phyloP scores from a whole-genome alignment of 2,329 filamentous ascomycete genomes.

The Dendrostoma leiphaemia region DNA sequence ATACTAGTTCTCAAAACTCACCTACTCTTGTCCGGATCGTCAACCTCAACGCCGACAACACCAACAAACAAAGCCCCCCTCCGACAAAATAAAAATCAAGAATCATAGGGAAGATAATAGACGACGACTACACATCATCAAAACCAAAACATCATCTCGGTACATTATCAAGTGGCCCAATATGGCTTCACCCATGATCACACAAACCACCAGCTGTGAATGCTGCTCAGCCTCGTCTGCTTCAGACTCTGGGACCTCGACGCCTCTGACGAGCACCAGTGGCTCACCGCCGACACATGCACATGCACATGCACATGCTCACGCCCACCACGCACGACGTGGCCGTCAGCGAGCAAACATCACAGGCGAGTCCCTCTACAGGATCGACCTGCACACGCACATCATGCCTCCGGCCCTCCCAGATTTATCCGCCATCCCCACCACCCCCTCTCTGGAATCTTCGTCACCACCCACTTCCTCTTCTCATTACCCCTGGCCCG shows the following conservation, averaged over 20 bases:
- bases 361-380: slow-evolving; percentile 26
- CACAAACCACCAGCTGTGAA: slow-evolving; percentile 7
- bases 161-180: neutral
- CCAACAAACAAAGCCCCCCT: neutral
- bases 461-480: no score
- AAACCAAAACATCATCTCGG: neutral
- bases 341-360: no score
- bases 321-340: neutral
- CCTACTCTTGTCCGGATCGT: neutral
- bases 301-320: slow-evolving; percentile 2
- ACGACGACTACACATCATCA: no score
- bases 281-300: slow-evolving; percentile 13
- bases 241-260: slow-evolving; percentile 9
- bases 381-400: slow-evolving; percentile 36
- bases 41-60: no score
- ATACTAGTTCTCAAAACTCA: neutral
- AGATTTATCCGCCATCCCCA: slow-evolving; percentile 41
- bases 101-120: no score
- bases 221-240: slow-evolving; percentile 12
- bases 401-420: slow-evolving; percentile 36
- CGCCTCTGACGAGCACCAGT: slow-evolving; percentile 17
- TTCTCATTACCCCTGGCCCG: slow-evolving; percentile 29
- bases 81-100: no score
- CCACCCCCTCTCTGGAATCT: no score
- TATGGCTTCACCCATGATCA: slow-evolving; percentile 13